Evolutionary conservation across 805 yeast genomes (phyloP).

Genomic region (Kluyveromyces dobzhanskii): DNA sequence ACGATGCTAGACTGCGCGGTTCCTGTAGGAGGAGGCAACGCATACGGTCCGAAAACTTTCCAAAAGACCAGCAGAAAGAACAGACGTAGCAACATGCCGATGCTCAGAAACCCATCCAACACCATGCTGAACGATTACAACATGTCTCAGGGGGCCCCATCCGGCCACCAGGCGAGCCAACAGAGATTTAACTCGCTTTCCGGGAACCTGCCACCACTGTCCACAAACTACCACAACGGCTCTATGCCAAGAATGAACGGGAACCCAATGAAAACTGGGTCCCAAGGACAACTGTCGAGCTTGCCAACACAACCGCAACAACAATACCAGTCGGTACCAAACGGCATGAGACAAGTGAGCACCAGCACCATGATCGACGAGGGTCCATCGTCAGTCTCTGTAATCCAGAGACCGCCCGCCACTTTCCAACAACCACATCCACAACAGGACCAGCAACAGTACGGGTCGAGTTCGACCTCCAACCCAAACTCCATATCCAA

Average conservation of each 20-base stretch:
- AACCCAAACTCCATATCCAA: too few species aligned
- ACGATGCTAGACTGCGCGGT: not conserved
- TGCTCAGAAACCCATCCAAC: slow-evolving; percentile 27
- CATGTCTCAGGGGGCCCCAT: not conserved
- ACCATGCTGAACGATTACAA: slow-evolving; percentile 11
- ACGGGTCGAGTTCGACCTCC: too few species aligned
- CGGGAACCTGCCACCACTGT: not conserved
- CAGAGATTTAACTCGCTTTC: slow-evolving; percentile 4
- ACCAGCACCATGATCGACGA: slow-evolving; percentile 15
- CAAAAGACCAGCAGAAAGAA: slow-evolving; percentile 31
- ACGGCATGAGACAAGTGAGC: slow-evolving; percentile 15
- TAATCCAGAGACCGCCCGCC: slow-evolving; percentile 4
- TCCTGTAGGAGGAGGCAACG: not conserved
- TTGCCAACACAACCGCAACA: slow-evolving; percentile 2
- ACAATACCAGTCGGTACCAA: not conserved
- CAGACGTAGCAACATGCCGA: slow-evolving; percentile 27
- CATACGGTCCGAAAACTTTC: slow-evolving; percentile 8
- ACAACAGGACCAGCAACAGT: not conserved
- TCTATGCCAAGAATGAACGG: slow-evolving; percentile 3
- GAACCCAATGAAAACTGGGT: not conserved
- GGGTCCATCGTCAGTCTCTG: slow-evolving; percentile 1
- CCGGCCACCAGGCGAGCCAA: not conserved
- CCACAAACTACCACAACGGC: not conserved
- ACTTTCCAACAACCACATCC: not conserved
- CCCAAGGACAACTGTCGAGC: slow-evolving; percentile 1